Conservation (phyloP, 352 stramenopile species). For the Phytophthora citricola region DNA sequence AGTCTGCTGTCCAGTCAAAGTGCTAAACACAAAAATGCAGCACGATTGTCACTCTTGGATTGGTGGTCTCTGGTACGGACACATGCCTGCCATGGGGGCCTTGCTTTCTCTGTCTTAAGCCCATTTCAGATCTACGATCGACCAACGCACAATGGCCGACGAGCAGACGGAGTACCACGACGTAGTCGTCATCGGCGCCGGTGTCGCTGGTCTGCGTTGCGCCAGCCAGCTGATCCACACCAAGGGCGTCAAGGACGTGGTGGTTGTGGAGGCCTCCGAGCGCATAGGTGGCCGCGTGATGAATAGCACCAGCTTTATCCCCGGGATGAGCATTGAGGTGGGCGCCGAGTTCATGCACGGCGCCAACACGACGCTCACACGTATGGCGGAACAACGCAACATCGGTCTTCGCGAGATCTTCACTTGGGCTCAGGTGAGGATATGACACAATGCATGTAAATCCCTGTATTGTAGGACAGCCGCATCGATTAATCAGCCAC, state of each 20-base stretch:
- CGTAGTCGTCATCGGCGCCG: conserved; percentile 76
- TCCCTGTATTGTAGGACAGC: conserved; percentile 1
- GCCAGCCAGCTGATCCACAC: conserved; percentile 64
- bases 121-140: conserved; percentile 20
- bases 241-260: conserved; percentile 65
- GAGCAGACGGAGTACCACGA: conserved; percentile 50
- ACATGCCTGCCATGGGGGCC: too few species aligned
- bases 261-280: conserved; percentile 77
- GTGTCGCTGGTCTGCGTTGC: conserved; percentile 70
- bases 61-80: conserved; percentile 21
- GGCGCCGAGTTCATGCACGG: conserved; percentile 81
- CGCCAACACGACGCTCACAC: conserved; percentile 79
- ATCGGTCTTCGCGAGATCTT: conserved; percentile 85
- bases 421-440: conserved; percentile 82
- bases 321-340: conserved; percentile 76
- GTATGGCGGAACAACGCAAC: conserved; percentile 64
- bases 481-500: conserved; percentile 93
- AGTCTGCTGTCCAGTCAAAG: conserved; percentile 41
- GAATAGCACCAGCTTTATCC: conserved; percentile 66
- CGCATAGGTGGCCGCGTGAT: conserved; percentile 76
- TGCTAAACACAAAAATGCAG: conserved; percentile 29
- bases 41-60: conserved; percentile 28
- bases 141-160: conserved; percentile 14
- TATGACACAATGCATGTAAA: conserved; percentile 2
- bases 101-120: not conserved